A percentile compares a stretch with the other conserved stretches of the same genome.
phyloP scores from a whole-genome alignment of 805 yeast species.

The Wickerhamomyces queroliae region DNA sequence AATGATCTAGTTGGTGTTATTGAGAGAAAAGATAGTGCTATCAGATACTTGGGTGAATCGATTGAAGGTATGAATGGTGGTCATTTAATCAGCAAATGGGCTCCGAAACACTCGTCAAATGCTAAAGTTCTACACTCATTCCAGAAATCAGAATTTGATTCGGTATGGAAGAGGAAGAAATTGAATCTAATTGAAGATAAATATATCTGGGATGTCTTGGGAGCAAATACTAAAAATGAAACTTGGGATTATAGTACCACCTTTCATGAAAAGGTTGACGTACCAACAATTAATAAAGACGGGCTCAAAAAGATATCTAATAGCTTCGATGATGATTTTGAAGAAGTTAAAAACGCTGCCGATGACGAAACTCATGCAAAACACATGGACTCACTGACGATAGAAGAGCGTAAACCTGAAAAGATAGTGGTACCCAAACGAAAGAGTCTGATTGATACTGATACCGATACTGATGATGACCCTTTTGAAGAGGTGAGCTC shows the following conservation, averaged over 20 bases:
- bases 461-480: neutral
- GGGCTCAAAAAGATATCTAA: constrained; percentile 1
- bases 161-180: constrained; percentile 12
- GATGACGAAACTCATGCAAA: constrained; percentile 7
- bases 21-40: constrained; percentile 25
- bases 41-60: constrained; percentile 24
- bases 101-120: constrained; percentile 26
- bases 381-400: constrained; percentile 9
- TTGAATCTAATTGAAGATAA: constrained; percentile 7
- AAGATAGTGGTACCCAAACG: neutral
- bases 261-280: constrained; percentile 6
- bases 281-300: neutral
- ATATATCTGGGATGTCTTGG: constrained; percentile 18
- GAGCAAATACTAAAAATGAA: constrained; percentile 4
- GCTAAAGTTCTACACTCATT: constrained; percentile 15
- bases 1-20: constrained; percentile 14
- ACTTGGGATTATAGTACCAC: constrained; percentile 12
- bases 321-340: constrained; percentile 1
- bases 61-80: constrained; percentile 19
- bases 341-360: constrained; percentile 1
- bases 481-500: neutral
- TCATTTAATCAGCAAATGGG: constrained; percentile 24
- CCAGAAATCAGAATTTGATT: constrained; percentile 9
- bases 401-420: constrained; percentile 2
- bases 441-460: neutral